Evolutionary conservation across 2,329 filamentous ascomycete genomes (phyloP).

Genomic region (Dothidotthia symphoricarpi): DNA sequence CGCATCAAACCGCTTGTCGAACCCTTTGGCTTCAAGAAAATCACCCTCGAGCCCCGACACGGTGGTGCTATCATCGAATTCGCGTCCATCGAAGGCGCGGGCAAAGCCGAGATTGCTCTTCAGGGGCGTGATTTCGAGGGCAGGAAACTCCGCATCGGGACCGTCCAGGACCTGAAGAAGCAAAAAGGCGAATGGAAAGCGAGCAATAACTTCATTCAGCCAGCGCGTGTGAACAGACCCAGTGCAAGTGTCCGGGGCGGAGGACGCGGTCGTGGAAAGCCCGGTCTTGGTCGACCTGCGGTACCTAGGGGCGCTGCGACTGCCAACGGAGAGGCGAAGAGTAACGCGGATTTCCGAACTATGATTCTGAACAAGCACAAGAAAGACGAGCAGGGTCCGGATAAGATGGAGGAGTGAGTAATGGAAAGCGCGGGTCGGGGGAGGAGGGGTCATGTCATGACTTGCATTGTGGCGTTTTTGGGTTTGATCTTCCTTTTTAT

Average conservation of each 20-base stretch:
- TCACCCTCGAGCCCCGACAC: constrained; percentile 77
- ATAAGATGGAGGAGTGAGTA: constrained; percentile 29
- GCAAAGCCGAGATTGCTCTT: constrained; percentile 61
- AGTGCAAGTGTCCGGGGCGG: constrained; percentile 25
- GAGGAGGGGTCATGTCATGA: constrained; percentile 4
- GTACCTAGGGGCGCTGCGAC: constrained; percentile 15
- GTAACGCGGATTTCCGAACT: constrained; percentile 58
- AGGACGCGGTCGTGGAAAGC: constrained; percentile 29
- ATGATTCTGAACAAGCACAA: constrained; percentile 50
- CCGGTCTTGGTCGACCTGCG: constrained; percentile 31
- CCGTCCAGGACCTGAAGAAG: constrained; percentile 49
- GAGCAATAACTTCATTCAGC: constrained; percentile 32
- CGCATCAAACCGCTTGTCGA: constrained; percentile 74
- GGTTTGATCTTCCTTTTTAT: not conserved
- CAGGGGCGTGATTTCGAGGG: constrained; percentile 43
- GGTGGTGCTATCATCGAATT: constrained; percentile 87
- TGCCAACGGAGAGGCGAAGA: constrained; percentile 44
- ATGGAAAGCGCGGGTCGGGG: constrained; percentile 21
- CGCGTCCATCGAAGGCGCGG: constrained; percentile 65
- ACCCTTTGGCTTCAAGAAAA: constrained; percentile 70
- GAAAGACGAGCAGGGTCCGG: constrained; percentile 16
- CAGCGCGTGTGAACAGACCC: constrained; percentile 29
- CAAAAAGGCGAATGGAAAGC: constrained; percentile 43
- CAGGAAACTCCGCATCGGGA: constrained; percentile 47
- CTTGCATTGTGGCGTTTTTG: constrained; percentile 5